phyloP scores from a whole-genome alignment of 192 early-diverging fungal genomes.

The Chytriomyces hyalinus region DNA sequence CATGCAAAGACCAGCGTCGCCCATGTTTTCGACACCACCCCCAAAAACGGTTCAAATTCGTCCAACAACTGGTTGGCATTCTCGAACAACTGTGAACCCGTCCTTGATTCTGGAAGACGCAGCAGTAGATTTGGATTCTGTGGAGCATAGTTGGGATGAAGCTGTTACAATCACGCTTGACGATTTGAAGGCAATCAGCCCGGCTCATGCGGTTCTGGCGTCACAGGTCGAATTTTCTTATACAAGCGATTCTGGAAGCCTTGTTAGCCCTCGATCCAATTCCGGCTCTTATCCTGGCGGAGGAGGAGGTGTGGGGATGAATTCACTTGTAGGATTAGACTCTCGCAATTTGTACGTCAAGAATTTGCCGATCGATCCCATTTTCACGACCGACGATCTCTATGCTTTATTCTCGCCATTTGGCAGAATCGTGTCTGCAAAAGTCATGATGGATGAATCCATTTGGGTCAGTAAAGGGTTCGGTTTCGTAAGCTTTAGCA shows the following conservation, averaged over 20 bases:
- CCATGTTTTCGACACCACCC: neutral
- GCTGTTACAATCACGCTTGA: conserved; percentile 31
- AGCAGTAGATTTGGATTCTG: neutral
- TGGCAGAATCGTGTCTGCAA: conserved; percentile 52
- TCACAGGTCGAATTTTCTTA: conserved; percentile 1
- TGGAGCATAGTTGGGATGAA: conserved; percentile 28
- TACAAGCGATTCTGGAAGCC: conserved; percentile 1
- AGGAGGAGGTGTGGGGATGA: neutral
- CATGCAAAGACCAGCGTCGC: neutral
- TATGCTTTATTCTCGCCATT: conserved; percentile 50
- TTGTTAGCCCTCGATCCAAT: conserved; percentile 5
- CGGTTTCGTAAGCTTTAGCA: conserved; percentile 54
- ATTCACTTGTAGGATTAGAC: conserved; percentile 35
- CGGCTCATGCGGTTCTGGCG: conserved; percentile 27
- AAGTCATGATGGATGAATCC: conserved; percentile 58
- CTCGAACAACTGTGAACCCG: conserved; percentile 14
- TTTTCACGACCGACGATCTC: conserved; percentile 51
- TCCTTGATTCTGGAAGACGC: conserved; percentile 8
- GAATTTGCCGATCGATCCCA: conserved; percentile 50
- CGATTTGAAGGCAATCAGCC: conserved; percentile 25
- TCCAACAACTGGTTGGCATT: conserved; percentile 32
- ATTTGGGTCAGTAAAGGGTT: conserved; percentile 54
- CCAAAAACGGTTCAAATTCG: neutral
- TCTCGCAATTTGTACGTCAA: conserved; percentile 58
- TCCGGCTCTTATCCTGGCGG: neutral